These are phyloP conservation scores for Glycine latifolia DNA, from an alignment of 306 rosid genomes.

Conservation along the genomic window DNA sequence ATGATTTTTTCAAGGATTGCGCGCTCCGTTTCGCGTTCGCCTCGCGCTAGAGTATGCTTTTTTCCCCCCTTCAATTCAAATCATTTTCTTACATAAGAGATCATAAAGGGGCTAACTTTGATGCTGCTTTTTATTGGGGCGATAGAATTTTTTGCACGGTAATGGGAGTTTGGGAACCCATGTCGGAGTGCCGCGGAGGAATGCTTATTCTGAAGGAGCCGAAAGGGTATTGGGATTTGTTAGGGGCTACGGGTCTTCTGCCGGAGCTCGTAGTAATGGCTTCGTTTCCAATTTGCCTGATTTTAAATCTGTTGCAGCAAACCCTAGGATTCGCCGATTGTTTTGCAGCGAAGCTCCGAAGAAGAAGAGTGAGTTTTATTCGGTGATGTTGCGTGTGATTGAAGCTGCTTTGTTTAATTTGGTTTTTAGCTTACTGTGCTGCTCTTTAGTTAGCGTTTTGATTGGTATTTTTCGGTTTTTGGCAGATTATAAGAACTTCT, in stretches of 20 bases:
- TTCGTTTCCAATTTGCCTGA: constrained; percentile 57
- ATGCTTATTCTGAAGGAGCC: constrained; percentile 53
- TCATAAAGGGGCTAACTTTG: not conserved
- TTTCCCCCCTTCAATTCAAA: constrained; percentile 4
- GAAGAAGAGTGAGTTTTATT: constrained; percentile 85
- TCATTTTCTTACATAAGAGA: not conserved
- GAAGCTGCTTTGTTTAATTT: not conserved
- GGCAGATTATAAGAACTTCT: constrained; percentile 87
- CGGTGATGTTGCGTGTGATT: not conserved
- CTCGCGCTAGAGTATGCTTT: constrained; percentile 60
- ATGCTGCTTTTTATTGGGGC: constrained; percentile 28
- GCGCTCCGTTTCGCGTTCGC: constrained; percentile 75
- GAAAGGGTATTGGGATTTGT: constrained; percentile 68
- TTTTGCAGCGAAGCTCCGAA: constrained; percentile 85
- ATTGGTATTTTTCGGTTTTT: constrained; percentile 18
- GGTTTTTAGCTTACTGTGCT: constrained; percentile 1
- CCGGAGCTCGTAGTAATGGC: constrained; percentile 49
- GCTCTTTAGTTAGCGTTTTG: constrained; percentile 23
- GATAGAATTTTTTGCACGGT: constrained; percentile 61
- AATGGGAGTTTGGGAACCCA: constrained; percentile 57
- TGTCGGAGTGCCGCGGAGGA: constrained; percentile 46
- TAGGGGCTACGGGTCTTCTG: constrained; percentile 62
- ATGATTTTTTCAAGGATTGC: constrained; percentile 73
- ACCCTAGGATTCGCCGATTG: constrained; percentile 67
- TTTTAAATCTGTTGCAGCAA: constrained; percentile 59